Conservation (phyloP, 1,139 yeast species). For the Pichia norvegensis region DNA sequence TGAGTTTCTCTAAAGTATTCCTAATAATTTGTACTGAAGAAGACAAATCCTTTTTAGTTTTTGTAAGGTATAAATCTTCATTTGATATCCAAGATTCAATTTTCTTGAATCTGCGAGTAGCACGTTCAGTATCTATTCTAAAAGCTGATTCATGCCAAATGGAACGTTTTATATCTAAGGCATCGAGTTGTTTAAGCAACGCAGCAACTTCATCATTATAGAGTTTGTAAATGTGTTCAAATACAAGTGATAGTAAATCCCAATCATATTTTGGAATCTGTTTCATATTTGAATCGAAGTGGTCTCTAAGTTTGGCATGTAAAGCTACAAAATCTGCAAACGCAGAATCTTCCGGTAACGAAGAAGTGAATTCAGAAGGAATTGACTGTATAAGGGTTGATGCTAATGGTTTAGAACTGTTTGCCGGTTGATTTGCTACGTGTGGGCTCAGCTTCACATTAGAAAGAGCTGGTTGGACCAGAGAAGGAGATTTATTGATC, state of each 20-base stretch:
- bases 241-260: slow-evolving; percentile 17
- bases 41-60: slow-evolving; percentile 14
- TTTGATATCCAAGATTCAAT: slow-evolving; percentile 18
- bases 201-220: slow-evolving; percentile 19
- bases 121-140: slow-evolving; percentile 18
- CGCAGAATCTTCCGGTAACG: slow-evolving; percentile 7
- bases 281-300: slow-evolving; percentile 2
- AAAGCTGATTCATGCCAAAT: slow-evolving; percentile 24
- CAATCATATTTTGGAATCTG: slow-evolving; percentile 18
- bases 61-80: slow-evolving; percentile 14
- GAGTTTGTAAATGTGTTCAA: slow-evolving; percentile 17
- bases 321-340: slow-evolving; percentile 4
- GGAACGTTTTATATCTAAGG: slow-evolving; percentile 17
- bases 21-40: slow-evolving; percentile 19
- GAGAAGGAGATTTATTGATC: too few relatives aligned
- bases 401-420: background rate
- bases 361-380: background rate
- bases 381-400: background rate
- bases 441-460: too few relatives aligned
- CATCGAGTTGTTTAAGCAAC: slow-evolving; percentile 18
- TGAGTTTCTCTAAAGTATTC: slow-evolving; percentile 14
- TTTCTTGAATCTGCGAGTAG: slow-evolving; percentile 13
- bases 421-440: background rate
- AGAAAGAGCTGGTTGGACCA: too few relatives aligned
- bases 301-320: slow-evolving; percentile 3